These are phyloP conservation scores for Cryphonectria nitschkei DNA, from an alignment of 2,329 filamentous ascomycete genomes.

Conservation along the genomic window DNA sequence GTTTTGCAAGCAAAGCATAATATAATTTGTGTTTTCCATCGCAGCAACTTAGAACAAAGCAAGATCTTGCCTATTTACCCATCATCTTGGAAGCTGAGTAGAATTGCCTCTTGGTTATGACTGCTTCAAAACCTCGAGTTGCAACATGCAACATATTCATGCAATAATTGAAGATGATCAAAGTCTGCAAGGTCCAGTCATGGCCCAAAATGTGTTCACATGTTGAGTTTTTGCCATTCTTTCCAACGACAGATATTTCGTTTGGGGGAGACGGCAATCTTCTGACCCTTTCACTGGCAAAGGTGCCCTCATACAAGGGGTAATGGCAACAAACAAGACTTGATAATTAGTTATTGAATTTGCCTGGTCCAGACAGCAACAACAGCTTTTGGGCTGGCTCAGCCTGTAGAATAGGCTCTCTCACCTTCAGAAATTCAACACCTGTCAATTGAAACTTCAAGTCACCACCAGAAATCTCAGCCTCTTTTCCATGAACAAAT, in stretches of 20 bases:
- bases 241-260: neutral
- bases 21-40: neutral
- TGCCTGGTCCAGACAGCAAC: neutral
- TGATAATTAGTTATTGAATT: neutral
- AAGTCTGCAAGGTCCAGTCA: neutral
- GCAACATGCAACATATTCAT: neutral
- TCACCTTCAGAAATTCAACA: too few relatives aligned
- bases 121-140: neutral
- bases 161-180: neutral
- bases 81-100: neutral
- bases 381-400: neutral
- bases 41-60: neutral
- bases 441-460: neutral
- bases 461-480: neutral
- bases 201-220: neutral
- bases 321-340: neutral
- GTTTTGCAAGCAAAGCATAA: neutral
- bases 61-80: neutral
- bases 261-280: neutral
- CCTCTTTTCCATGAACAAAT: neutral
- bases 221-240: conserved; percentile 6
- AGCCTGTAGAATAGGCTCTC: neutral
- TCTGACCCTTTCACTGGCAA: neutral
- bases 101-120: neutral
- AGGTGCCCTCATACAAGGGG: neutral